Evolutionary conservation across 2,329 filamentous ascomycete species (phyloP), one percentile per base, ranked within the genome.

Genomic region (Sporothrix phasma): DNA sequence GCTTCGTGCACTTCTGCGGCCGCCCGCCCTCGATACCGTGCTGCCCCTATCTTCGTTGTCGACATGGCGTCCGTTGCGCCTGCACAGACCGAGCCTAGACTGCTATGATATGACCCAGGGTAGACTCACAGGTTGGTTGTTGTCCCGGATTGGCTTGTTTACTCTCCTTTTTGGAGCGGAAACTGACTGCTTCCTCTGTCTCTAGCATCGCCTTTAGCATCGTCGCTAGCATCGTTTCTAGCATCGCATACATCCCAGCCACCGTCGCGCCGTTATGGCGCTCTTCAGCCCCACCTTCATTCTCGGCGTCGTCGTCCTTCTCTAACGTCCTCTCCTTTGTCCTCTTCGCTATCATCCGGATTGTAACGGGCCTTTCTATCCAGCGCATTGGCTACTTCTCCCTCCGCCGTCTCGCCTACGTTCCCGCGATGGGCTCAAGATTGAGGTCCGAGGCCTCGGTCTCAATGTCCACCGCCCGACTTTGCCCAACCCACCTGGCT

Each of bases 401-500:
- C 41, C 81, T 99, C 69, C 88, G 93, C 68, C 88, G 93, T 69
- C 88, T 99, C 67, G 88, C 92, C 65, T 97, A 95, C 75, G 90
- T 90, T 15, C 91, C 91, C 87, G 84, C 75, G 91, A 96, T 83
- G 94, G 94, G 70, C 79, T 96, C 71, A 88, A 88, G 71, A 85
- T 99, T 74, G 91, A 96, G 74, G 87, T 99, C 64, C 87, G 94
- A 60, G 90, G 92, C 60, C 81, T 99, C 61, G 92, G 94, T 51
- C 81, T 99, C 70, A 88, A 90, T 64, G 76, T 97, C 67, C 94
- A 99, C 76, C 87, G 92, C 4, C 94, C 94, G 13, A 97, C 94
- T 5, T 97, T 99, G 91, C 93, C 54, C 92, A 97, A 74, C 94
- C 94, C 51, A 97, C 95, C 67, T 97, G 93, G 92, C 79, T 96